These are phyloP conservation scores for Tinospora cordifolia DNA, from an alignment of 164 flowering plant species.

Conservation along the genomic window DNA sequence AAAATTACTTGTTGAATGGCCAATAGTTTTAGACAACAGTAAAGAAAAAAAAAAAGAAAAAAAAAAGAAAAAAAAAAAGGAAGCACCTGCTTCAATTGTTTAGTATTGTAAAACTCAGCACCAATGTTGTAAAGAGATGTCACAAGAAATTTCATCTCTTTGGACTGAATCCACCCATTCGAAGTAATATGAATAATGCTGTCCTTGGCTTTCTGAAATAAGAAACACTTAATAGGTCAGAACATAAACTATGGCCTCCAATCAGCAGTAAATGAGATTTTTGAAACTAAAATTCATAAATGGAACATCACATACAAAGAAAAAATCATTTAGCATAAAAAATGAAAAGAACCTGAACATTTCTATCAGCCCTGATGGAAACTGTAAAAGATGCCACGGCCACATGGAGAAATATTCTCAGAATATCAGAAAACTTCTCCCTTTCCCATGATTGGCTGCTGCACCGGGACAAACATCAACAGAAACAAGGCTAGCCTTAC, in stretches of 20 bases:
- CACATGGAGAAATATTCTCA: slow-evolving; percentile 17
- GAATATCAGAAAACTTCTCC: slow-evolving; percentile 16
- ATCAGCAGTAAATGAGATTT: neutral
- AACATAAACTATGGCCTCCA: neutral
- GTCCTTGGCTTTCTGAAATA: slow-evolving; percentile 41
- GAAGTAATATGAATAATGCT: slow-evolving; percentile 39
- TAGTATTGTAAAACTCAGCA: slow-evolving; percentile 44
- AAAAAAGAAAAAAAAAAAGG: neutral
- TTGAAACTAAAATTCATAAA: neutral
- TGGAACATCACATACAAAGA: neutral
- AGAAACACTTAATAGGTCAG: slow-evolving; percentile 13
- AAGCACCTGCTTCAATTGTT: slow-evolving; percentile 57
- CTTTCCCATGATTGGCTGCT: slow-evolving; percentile 17
- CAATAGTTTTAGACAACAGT: too few species aligned
- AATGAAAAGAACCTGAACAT: slow-evolving; percentile 19
- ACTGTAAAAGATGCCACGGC: slow-evolving; percentile 22
- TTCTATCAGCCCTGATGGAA: slow-evolving; percentile 14
- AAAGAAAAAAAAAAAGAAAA: neutral
- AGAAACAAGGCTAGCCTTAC: slow-evolving; percentile 1
- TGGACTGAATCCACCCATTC: slow-evolving; percentile 43
- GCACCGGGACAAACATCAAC: slow-evolving; percentile 12
- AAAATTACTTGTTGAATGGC: too few species aligned
- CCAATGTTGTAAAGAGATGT: slow-evolving; percentile 55
- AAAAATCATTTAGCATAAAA: neutral
- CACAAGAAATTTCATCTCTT: slow-evolving; percentile 46